Percentiles rank a stretch among this genome's conserved stretches.
Evolutionary conservation across 768 basidiomycete genomes (phyloP).

Genomic region (Obba rivulosa): DNA sequence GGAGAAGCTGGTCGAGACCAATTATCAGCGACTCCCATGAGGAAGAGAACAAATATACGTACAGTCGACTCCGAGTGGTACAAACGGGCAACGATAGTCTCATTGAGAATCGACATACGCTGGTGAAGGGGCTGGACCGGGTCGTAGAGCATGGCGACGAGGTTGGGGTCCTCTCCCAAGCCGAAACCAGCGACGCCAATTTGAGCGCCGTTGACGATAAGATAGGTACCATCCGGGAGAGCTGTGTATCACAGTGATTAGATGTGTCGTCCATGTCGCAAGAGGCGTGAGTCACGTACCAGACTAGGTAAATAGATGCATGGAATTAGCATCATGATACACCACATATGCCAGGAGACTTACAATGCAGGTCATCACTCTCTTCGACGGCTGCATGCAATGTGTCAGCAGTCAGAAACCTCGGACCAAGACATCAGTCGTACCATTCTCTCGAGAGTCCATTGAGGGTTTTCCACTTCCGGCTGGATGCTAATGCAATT

Average conservation of each 20-base stretch:
- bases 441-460: slow-evolving; percentile 79
- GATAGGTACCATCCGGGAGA: slow-evolving; percentile 68
- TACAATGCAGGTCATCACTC: slow-evolving; percentile 75
- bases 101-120: slow-evolving; percentile 61
- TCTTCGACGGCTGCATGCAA: slow-evolving; percentile 50
- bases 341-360: slow-evolving; percentile 8
- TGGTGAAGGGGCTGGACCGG: slow-evolving; percentile 52
- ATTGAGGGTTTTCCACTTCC: slow-evolving; percentile 54
- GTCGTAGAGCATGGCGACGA: slow-evolving; percentile 64
- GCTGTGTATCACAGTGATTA: slow-evolving; percentile 17
- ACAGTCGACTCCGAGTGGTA: slow-evolving; percentile 73
- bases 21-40: not conserved
- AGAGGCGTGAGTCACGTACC: not conserved
- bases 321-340: not conserved
- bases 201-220: slow-evolving; percentile 72
- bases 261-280: not conserved
- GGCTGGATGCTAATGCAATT: slow-evolving; percentile 70
- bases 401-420: not conserved
- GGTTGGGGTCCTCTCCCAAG: slow-evolving; percentile 57
- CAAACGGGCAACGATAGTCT: slow-evolving; percentile 66
- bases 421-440: slow-evolving; percentile 15
- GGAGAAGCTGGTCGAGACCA: slow-evolving; percentile 38
- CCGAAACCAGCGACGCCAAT: slow-evolving; percentile 74
- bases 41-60: not conserved
- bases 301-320: not conserved